Evolutionary conservation across 495 filamentous ascomycete genomes (phyloP).

Genomic region (Trichoderma asperelloides): DNA sequence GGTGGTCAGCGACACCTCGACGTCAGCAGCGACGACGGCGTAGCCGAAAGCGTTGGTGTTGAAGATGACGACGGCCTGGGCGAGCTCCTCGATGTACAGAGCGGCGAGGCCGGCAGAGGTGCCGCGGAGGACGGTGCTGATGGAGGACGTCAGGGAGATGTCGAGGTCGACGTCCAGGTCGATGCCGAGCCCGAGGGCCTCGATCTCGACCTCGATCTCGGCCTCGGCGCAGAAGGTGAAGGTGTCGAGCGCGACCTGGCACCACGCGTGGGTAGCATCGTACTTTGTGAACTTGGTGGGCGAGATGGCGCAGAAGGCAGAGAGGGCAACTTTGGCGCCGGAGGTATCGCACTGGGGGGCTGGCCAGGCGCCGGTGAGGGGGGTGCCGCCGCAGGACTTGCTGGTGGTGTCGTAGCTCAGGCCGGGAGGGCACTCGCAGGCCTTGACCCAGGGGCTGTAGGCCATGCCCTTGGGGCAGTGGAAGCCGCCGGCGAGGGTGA

Average conservation of each 20-base stretch:
- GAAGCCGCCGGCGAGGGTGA: conserved; percentile 1
- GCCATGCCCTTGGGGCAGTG: background rate
- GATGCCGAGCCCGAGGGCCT: background rate
- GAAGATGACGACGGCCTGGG: conserved; percentile 1
- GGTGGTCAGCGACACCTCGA: background rate
- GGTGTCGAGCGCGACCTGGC: background rate
- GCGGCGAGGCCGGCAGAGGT: background rate
- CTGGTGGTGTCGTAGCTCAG: background rate
- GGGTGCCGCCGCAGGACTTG: background rate
- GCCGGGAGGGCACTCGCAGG: background rate
- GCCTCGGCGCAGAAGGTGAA: conserved; percentile 4
- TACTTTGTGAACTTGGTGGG: background rate
- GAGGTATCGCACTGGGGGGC: background rate
- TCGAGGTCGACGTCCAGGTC: background rate
- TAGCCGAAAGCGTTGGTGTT: background rate
- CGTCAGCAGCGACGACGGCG: background rate
- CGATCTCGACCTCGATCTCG: background rate
- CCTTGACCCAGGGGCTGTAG: conserved; percentile 5
- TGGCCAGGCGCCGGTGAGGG: background rate
- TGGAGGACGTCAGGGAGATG: background rate
- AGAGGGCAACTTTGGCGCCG: background rate
- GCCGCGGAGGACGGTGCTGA: background rate
- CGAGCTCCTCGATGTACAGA: background rate
- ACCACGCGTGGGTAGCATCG: background rate
- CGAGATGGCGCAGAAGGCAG: conserved; percentile 1